Evolutionary conservation across 192 early-diverging fungal species (phyloP).

Genomic region (Dissophora ornata): DNA sequence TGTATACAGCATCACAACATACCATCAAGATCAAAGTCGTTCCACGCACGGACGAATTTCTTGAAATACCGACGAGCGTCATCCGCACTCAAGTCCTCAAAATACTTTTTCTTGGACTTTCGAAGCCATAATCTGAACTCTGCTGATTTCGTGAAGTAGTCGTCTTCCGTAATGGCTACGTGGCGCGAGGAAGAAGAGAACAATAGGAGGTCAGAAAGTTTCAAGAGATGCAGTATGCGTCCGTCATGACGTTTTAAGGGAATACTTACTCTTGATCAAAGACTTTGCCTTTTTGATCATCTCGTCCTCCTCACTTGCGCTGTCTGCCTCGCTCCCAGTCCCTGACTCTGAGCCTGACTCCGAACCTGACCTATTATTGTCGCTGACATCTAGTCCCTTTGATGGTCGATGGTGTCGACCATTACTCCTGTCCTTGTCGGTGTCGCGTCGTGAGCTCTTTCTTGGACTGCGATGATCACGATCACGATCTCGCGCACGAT

Average conservation of each 20-base stretch:
- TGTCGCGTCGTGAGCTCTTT: slow-evolving; percentile 20
- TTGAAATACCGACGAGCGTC: slow-evolving; percentile 79
- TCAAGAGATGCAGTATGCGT: too few relatives aligned
- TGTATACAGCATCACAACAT: too few relatives aligned
- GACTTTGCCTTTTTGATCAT: slow-evolving; percentile 48
- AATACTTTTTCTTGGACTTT: slow-evolving; percentile 76
- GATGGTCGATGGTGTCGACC: slow-evolving; percentile 10
- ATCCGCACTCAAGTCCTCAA: slow-evolving; percentile 78
- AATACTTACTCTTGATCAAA: slow-evolving; percentile 44
- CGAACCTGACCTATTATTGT: neutral
- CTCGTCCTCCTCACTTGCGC: slow-evolving; percentile 42
- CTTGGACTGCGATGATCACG: neutral
- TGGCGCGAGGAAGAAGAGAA: too few relatives aligned
- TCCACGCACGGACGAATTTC: slow-evolving; percentile 92
- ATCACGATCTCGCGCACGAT: neutral
- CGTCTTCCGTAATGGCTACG: slow-evolving; percentile 71
- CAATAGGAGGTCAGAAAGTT: too few relatives aligned
- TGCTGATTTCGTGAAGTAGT: slow-evolving; percentile 81
- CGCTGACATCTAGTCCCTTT: neutral
- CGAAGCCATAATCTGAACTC: slow-evolving; percentile 89
- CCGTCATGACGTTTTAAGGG: too few relatives aligned
- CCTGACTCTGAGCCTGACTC: slow-evolving; percentile 8
- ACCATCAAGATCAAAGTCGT: slow-evolving; percentile 73
- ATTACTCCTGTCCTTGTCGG: slow-evolving; percentile 9
- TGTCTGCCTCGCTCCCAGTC: slow-evolving; percentile 6